phyloP scores from a whole-genome alignment of 2,329 filamentous ascomycete genomes.

The Aspergillus glaucus region DNA sequence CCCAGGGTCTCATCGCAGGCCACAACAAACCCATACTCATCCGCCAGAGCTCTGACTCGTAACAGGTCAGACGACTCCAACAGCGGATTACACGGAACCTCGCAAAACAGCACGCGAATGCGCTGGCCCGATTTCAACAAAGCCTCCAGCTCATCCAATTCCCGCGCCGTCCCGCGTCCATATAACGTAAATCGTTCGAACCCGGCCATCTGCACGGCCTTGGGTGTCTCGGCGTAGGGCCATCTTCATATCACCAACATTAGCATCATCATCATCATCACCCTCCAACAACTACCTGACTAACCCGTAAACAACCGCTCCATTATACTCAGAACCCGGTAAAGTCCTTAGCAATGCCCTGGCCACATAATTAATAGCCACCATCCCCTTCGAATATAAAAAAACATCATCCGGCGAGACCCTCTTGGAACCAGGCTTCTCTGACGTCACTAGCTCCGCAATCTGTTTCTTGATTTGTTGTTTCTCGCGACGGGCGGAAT shows the following conservation, averaged over 20 bases:
- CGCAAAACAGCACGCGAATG: conserved; percentile 41
- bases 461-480: neutral
- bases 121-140: conserved; percentile 5
- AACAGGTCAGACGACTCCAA: conserved; percentile 38
- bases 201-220: neutral
- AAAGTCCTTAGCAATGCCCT: neutral
- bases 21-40: conserved; percentile 27
- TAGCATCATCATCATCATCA: neutral
- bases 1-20: conserved; percentile 36
- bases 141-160: conserved; percentile 11
- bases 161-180: conserved; percentile 5
- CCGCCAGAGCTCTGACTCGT: conserved; percentile 38
- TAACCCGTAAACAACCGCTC: conserved; percentile 5
- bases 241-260: neutral
- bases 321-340: neutral
- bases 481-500: conserved; percentile 1
- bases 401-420: conserved; percentile 1
- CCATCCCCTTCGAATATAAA: conserved; percentile 4
- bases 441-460: neutral
- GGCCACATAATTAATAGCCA: conserved; percentile 2
- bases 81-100: conserved; percentile 47
- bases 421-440: neutral
- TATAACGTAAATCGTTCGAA: conserved; percentile 4
- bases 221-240: conserved; percentile 4
- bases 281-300: neutral